Conservation (phyloP, 306 rosid species). For the Cicer chorassanicum region DNA sequence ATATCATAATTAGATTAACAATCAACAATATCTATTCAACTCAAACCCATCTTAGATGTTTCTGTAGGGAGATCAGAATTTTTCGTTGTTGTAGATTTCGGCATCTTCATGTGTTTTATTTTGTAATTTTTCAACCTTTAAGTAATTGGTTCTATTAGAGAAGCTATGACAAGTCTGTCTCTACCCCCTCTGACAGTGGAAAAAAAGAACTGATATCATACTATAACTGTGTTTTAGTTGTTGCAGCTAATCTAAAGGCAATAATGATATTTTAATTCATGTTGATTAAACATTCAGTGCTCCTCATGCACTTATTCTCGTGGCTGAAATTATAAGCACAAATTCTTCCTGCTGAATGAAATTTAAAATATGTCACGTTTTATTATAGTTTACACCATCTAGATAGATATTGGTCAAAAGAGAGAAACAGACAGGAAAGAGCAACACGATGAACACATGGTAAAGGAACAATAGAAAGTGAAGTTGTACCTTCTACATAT, state of each 20-base stretch:
- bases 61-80: background rate
- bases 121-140: no score
- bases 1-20: background rate
- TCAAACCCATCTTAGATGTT: background rate
- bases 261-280: constrained; percentile 16
- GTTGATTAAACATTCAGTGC: background rate
- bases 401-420: constrained; percentile 5
- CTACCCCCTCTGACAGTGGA: no score
- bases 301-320: no score
- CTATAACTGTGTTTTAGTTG: constrained; percentile 1
- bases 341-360: background rate
- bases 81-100: background rate
- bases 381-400: constrained; percentile 1
- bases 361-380: constrained; percentile 15
- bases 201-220: no score
- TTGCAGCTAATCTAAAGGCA: constrained; percentile 14
- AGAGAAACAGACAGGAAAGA: background rate
- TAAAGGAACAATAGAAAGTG: constrained; percentile 7
- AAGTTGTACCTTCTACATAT: constrained; percentile 33
- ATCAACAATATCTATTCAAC: constrained; percentile 9
- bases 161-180: no score
- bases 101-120: background rate
- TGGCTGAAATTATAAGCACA: background rate
- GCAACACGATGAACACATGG: constrained; percentile 1
- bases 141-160: no score